Evolutionary conservation across 129 eudicot genomes (phyloP).

Genomic region (Deinandra increscens): DNA sequence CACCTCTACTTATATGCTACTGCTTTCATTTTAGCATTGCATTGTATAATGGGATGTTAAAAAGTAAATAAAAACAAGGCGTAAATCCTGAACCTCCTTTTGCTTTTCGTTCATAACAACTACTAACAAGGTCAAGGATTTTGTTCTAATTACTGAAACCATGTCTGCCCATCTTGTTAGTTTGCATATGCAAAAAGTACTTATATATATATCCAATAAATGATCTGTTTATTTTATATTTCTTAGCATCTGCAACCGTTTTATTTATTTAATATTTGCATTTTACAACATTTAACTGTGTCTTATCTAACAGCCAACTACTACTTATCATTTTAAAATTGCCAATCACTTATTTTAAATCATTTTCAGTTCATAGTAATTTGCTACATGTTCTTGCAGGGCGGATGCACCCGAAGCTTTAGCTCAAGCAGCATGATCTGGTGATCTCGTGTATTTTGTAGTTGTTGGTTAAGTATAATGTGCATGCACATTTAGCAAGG

Average conservation of each 20-base stretch:
- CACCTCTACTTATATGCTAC: background rate
- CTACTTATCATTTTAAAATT: no score
- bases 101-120: background rate
- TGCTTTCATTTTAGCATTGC: background rate
- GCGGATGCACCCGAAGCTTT: constrained; percentile 51
- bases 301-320: background rate
- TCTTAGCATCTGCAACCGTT: background rate
- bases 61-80: no score
- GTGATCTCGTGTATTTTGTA: constrained; percentile 16
- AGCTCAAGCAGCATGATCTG: constrained; percentile 64
- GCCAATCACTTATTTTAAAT: background rate
- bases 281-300: background rate
- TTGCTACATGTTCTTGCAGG: constrained; percentile 35
- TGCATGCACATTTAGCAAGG: constrained; percentile 27
- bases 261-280: no score
- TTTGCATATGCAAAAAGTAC: no score
- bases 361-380: background rate
- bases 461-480: constrained; percentile 20
- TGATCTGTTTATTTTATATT: background rate
- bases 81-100: background rate
- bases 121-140: background rate
- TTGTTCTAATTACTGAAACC: background rate
- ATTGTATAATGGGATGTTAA: background rate
- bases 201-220: background rate
- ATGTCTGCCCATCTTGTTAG: background rate